Base-by-base conservation (phyloP, 192 early-diverging fungal species). In the Coemansia aciculifera region DNA sequence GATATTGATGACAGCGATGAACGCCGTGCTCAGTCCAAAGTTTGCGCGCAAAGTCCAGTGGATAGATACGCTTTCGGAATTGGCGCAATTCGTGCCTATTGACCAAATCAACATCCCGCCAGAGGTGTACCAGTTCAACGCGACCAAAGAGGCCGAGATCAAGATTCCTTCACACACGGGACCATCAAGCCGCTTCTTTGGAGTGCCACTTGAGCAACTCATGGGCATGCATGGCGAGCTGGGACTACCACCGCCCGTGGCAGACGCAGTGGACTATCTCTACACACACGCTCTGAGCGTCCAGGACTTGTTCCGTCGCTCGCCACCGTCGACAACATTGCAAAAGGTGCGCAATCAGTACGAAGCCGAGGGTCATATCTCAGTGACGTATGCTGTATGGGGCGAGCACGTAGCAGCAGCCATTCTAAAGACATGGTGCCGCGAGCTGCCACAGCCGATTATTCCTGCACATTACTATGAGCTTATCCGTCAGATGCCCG, bases 21-120 rank as follows among this genome's bases (percentile, higher is more conserved):
- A 91, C 48, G 85, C 87, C 9, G 84, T 98, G 27, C 90, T 93
- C 49, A 98, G 96, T 57, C 93, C 94, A 49, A 98, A 98, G 81
- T 98, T 98, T 83, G 83, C 88, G 15, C 79, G 85, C 52, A 98
- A 98, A 78, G 78, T 98, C 9, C 84, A 86, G 64, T 98, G 94
- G 83, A 77, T 95, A 34, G 79, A 89, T 52, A 90, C 76, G 38
- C 82, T 96, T 37, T 79, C 87, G 13, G 81, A 90, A 23, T 84
- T 98, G 38, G 88, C 86, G 13, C 62, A 61, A 48, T 69, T 77
- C 7, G 86, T 96, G 36, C 90, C 91, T 11, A 76, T 95, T 21
- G 80, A 87, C 48, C 89, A 93, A 64, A 86, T 94, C 51, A 84
- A 87, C 19, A 90, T 96, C 32, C 95, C 96, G 6, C 85, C 74